Conservation (phyloP, 208 protist genomes). For the Porcisia hertigi region DNA sequence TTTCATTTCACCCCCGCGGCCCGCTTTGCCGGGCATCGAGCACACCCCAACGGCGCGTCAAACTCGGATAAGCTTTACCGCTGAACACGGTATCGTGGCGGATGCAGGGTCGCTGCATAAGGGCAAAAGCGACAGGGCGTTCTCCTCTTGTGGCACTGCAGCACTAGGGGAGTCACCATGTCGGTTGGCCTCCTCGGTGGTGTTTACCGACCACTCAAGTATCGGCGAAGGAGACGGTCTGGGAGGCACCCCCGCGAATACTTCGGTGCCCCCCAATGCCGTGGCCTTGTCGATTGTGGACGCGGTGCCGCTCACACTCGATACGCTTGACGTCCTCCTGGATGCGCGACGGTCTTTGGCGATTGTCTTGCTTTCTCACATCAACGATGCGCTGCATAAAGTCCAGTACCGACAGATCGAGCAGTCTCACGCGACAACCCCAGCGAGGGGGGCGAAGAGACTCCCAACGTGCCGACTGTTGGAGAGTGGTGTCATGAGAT, state of each 20-base stretch:
- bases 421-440: neutral
- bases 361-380: conserved; percentile 42
- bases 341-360: conserved; percentile 28
- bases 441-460: neutral
- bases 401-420: conserved; percentile 58
- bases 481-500: conserved; percentile 13
- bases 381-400: conserved; percentile 65
- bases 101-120: neutral
- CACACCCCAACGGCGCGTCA: neutral
- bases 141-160: neutral
- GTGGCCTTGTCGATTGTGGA: conserved; percentile 1
- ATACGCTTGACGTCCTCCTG: conserved; percentile 13
- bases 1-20: neutral
- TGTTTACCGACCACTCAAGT: neutral
- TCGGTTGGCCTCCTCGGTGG: neutral
- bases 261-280: neutral
- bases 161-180: neutral
- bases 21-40: neutral
- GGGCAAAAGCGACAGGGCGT: neutral
- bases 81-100: too few species aligned
- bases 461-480: neutral
- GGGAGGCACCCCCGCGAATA: neutral
- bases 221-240: neutral
- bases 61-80: neutral
- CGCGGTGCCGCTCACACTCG: conserved; percentile 9